A percentile compares a stretch with the other conserved stretches of the same genome.
Evolutionary conservation across 805 yeast genomes (phyloP).

Genomic region (Cyberlindnera samutprakarnensis): DNA sequence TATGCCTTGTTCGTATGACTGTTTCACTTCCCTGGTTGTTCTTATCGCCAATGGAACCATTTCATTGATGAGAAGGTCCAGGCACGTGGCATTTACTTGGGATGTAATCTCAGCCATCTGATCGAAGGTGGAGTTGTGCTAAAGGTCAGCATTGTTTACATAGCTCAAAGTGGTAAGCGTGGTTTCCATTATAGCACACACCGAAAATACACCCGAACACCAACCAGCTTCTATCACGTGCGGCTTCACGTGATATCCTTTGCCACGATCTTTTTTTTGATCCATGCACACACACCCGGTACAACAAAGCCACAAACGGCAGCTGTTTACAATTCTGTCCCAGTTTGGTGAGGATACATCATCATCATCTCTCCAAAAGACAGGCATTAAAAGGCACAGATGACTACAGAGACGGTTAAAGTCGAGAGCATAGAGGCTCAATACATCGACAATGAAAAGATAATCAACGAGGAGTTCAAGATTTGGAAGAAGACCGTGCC

Average conservation of each 20-base stretch:
- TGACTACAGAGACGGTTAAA: background rate
- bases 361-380: too few relatives aligned
- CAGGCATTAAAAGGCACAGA: background rate
- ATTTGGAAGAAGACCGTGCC: constrained; percentile 85
- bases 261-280: background rate
- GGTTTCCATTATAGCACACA: too few relatives aligned
- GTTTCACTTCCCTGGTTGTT: constrained; percentile 42
- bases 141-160: too few relatives aligned
- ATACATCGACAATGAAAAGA: constrained; percentile 51
- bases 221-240: too few relatives aligned
- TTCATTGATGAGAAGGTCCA: constrained; percentile 67
- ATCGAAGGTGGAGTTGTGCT: too few relatives aligned
- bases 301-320: too few relatives aligned
- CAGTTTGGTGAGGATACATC: too few relatives aligned
- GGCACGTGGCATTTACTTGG: constrained; percentile 42
- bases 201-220: too few relatives aligned
- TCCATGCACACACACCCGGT: too few relatives aligned
- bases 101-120: constrained; percentile 2
- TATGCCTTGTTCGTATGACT: constrained; percentile 5
- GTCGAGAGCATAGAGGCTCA: constrained; percentile 17
- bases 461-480: constrained; percentile 68
- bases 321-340: too few relatives aligned
- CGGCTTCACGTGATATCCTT: background rate
- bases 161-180: too few relatives aligned
- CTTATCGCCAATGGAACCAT: constrained; percentile 65